Evolutionary conservation across 371 early-diverging fungal genomes (phyloP).

Genomic region (Mortierella polycephala): DNA sequence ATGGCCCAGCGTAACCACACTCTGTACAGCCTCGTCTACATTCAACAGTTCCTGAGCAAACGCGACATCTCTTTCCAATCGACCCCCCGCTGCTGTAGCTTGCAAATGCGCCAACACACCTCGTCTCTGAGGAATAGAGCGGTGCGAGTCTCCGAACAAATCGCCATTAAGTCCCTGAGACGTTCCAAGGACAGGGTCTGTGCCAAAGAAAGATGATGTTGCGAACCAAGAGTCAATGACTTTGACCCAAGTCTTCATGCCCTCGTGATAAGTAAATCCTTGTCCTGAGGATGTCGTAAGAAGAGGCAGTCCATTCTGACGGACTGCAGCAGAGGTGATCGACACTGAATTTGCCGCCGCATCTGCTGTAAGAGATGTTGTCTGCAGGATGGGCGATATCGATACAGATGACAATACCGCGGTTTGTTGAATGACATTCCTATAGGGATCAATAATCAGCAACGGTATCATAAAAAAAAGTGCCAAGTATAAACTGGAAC

Average conservation of each 20-base stretch:
- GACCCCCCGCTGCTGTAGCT: conserved; percentile 39
- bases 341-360: conserved; percentile 57
- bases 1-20: conserved; percentile 53
- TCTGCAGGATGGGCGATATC: conserved; percentile 67
- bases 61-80: conserved; percentile 43
- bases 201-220: conserved; percentile 67
- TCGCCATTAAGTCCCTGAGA: background rate
- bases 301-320: conserved; percentile 75
- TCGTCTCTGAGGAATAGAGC: conserved; percentile 15
- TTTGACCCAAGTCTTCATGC: conserved; percentile 79
- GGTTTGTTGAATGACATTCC: conserved; percentile 65
- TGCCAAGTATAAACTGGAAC: background rate
- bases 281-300: conserved; percentile 77
- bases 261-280: conserved; percentile 76
- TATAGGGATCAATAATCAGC: conserved; percentile 10
- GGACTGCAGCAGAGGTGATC: conserved; percentile 69
- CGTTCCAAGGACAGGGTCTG: conserved; percentile 21
- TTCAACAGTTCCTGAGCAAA: conserved; percentile 43
- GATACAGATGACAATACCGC: conserved; percentile 64
- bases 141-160: conserved; percentile 13
- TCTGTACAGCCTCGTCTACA: conserved; percentile 41
- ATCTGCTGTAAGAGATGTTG: conserved; percentile 56
- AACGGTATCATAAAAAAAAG: background rate
- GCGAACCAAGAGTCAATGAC: conserved; percentile 73
- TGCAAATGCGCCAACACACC: conserved; percentile 44